These are phyloP conservation scores for Apiospora pterosperma DNA, from an alignment of 2,329 filamentous ascomycete species.

Conservation along the genomic window DNA sequence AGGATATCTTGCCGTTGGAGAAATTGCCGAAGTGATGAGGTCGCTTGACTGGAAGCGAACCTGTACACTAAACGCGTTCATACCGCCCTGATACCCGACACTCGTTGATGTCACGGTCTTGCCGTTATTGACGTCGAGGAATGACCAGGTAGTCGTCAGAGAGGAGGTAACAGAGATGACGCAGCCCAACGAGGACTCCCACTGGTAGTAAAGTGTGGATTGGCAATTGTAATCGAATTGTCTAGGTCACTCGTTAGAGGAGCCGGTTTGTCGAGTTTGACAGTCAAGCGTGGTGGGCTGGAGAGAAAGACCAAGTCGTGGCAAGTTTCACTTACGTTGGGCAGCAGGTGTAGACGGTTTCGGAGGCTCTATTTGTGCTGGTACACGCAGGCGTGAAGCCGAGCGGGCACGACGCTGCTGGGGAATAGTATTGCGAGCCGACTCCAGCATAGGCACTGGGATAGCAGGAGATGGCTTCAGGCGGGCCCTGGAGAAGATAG, in stretches of 20 bases:
- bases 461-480: constrained; percentile 13
- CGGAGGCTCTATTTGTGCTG: constrained; percentile 4
- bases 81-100: constrained; percentile 6
- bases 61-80: constrained; percentile 17
- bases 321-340: constrained; percentile 13
- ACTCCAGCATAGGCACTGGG: constrained; percentile 13
- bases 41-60: constrained; percentile 16
- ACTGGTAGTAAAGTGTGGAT: background rate
- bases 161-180: background rate
- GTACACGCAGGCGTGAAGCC: constrained; percentile 17
- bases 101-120: constrained; percentile 4
- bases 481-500: constrained; percentile 13
- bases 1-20: background rate
- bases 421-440: constrained; percentile 15
- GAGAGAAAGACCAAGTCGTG: background rate
- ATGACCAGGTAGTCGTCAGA: background rate
- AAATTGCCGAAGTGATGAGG: constrained; percentile 15
- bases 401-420: constrained; percentile 13
- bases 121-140: background rate
- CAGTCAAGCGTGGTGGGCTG: background rate
- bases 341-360: constrained; percentile 16
- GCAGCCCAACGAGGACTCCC: constrained; percentile 17
- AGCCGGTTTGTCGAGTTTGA: fast-evolving
- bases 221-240: constrained; percentile 11
- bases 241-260: background rate